These are phyloP conservation scores for Rachicladosporium sp. DNA, from an alignment of 2,329 filamentous ascomycete species.

Conservation along the genomic window DNA sequence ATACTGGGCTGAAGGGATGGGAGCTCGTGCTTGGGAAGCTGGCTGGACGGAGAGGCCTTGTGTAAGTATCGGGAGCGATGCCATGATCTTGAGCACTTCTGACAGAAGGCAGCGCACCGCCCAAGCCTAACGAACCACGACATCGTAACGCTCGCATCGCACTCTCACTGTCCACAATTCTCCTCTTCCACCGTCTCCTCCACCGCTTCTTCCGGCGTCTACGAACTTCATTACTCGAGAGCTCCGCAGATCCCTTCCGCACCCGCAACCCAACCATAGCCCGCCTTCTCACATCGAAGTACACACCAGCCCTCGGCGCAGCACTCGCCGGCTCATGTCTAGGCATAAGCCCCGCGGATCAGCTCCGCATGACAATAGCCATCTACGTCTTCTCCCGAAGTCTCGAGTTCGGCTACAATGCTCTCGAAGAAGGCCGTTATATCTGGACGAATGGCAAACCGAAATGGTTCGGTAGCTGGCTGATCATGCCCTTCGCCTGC, in stretches of 20 bases:
- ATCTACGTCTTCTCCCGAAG: conserved; percentile 73
- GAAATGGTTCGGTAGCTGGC: conserved; percentile 46
- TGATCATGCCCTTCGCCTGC: conserved; percentile 37
- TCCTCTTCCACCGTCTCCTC: conserved; percentile 78
- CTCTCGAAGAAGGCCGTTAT: conserved; percentile 57
- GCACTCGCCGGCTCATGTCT: conserved; percentile 75
- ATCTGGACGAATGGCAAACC: conserved; percentile 39
- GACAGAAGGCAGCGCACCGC: too few relatives aligned
- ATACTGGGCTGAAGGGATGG: conserved; percentile 34
- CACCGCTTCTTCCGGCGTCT: conserved; percentile 80
- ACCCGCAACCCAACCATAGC: conserved; percentile 68
- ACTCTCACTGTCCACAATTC: conserved; percentile 68
- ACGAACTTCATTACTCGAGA: conserved; percentile 63
- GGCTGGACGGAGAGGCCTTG: conserved; percentile 14
- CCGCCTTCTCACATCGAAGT: conserved; percentile 62
- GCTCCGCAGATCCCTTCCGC: conserved; percentile 67
- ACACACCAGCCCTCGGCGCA: conserved; percentile 82
- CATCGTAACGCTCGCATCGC: conserved; percentile 61
- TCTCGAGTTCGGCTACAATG: conserved; percentile 77
- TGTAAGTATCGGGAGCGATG: too few relatives aligned
- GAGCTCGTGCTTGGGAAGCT: conserved; percentile 29
- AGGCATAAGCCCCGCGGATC: conserved; percentile 59
- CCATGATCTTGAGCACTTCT: too few relatives aligned
- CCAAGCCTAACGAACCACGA: conserved; percentile 3
- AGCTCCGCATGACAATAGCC: conserved; percentile 64